Evolutionary conservation across 1,284 basidiomycete species (phyloP).

Genomic region (Ustilago xerochloae): DNA sequence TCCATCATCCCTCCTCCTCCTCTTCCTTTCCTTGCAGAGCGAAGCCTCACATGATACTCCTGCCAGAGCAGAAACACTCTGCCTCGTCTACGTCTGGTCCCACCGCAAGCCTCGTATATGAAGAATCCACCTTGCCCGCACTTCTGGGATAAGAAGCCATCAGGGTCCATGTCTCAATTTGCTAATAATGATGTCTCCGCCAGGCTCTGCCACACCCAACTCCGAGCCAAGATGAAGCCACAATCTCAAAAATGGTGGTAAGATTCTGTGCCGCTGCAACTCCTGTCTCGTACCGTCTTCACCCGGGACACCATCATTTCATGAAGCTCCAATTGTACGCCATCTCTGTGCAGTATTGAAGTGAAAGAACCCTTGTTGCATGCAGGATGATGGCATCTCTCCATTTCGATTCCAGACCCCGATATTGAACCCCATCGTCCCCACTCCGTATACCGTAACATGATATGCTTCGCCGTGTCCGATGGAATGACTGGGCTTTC

Average conservation of each 20-base stretch:
- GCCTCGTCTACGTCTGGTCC: too few species aligned
- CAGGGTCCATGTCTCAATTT: constrained; percentile 4
- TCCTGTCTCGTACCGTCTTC: not conserved
- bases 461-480: not conserved
- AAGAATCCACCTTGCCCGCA: not conserved
- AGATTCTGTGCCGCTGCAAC: not conserved
- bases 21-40: not conserved
- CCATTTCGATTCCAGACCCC: not conserved
- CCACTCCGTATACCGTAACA: not conserved
- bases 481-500: too few species aligned
- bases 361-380: not conserved
- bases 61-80: too few species aligned
- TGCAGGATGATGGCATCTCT: not conserved
- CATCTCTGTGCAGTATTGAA: too few species aligned
- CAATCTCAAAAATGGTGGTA: not conserved
- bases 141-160: not conserved
- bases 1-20: not conserved
- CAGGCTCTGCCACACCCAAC: not conserved
- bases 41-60: too few species aligned
- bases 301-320: too few species aligned
- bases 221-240: not conserved
- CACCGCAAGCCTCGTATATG: not conserved
- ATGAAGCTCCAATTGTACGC: too few species aligned
- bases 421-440: not conserved
- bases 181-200: too few species aligned